Base-by-base conservation (phyloP, 2,329 filamentous ascomycete species). In the Aspergillus brasiliensis region DNA sequence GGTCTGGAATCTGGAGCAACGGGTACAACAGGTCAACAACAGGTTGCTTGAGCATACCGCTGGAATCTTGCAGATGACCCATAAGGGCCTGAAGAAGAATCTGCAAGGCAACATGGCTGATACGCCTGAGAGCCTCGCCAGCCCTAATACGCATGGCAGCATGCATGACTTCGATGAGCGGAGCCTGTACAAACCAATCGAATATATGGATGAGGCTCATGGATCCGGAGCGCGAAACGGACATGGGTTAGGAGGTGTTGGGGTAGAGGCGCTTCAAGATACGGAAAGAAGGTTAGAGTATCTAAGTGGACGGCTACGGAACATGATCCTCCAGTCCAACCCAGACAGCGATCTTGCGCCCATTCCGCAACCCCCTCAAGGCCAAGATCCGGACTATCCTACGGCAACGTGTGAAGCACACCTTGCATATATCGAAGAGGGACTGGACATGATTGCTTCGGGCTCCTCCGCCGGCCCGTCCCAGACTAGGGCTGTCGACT, bases 21-120 rank as follows among this genome's bases (percentile, higher is more conserved):
- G 90, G 65, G 80, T 89, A 60, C 88, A 92, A 78, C 84, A 89
- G 60, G 85, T 91, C 8, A 91, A 96, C 69, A 86, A 85, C 68
- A 86, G 87, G 62, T 80, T 99, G 47, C 80, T 98, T 53, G 88
- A 94, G 74, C 95, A 99, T 74, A 98, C 94, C 0, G 93, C 95
- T 13, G 94, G 91, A 47, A 91, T 99, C 40, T 80, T 99, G 56
- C 92, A 97, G 72, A 85, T 96, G 75, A 96, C 93, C 8, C 93
- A 98, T 76, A 90, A 89, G 68, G 87, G 86, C 0, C 82, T 89
- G n/a, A 81, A 83, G 59, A 89, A 86, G 69, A 86, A 84, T 65
- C 74, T 80, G 7, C 77, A 81, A 53, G 77, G 77, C 56, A 62
- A 64, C 48, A 75, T 91, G 62, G 90, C 89, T 5, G 87, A 89